Evolutionary conservation across 2,329 filamentous ascomycete genomes (phyloP).

Genomic region (Venturiaceae sp.): DNA sequence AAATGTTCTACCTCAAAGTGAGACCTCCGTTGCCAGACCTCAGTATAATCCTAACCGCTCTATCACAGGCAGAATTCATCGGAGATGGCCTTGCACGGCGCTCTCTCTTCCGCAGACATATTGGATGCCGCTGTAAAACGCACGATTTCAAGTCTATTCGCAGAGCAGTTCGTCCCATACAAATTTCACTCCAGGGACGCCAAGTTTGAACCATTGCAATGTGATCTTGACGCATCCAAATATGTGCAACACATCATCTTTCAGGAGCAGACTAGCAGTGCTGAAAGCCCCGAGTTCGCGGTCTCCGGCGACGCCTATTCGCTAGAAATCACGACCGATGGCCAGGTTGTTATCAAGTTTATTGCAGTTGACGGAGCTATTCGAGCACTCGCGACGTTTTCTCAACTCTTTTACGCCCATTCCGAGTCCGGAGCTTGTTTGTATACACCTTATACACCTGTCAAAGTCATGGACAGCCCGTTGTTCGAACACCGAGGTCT

Average conservation of each 20-base stretch:
- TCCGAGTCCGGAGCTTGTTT: conserved; percentile 36
- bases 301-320: too few species aligned
- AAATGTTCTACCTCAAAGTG: too few species aligned
- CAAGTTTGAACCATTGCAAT: conserved; percentile 51
- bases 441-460: conserved; percentile 64
- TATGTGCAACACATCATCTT: conserved; percentile 49
- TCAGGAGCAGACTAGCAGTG: conserved; percentile 45
- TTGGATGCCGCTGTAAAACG: conserved; percentile 45
- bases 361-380: conserved; percentile 50
- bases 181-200: conserved; percentile 58
- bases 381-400: conserved; percentile 65
- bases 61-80: too few species aligned
- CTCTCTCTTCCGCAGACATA: too few species aligned
- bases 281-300: too few species aligned
- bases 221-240: conserved; percentile 39
- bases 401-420: conserved; percentile 70
- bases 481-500: conserved; percentile 69
- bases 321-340: conserved; percentile 55
- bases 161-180: conserved; percentile 65
- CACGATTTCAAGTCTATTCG: conserved; percentile 54
- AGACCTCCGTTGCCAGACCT: too few species aligned
- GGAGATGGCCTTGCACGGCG: too few species aligned
- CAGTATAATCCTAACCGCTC: too few species aligned
- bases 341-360: conserved; percentile 63
- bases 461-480: conserved; percentile 63